A percentile compares a stretch with the other conserved stretches of the same genome.
Evolutionary conservation across 495 filamentous ascomycete genomes (phyloP).

Genomic region (Melanomma pulvis-pyrius): DNA sequence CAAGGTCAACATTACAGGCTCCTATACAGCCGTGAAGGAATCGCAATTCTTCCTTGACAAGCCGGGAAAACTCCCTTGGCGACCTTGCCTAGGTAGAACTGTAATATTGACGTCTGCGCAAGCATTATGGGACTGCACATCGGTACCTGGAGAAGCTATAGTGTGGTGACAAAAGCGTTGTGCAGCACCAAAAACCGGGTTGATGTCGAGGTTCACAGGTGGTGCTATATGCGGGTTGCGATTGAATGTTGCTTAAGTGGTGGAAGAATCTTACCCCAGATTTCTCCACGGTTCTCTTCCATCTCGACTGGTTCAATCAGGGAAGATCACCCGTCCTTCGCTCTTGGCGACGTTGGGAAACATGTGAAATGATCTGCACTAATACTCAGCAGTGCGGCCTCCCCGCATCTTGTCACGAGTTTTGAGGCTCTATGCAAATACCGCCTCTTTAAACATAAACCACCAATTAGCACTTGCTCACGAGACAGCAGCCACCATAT

Average conservation of each 20-base stretch:
- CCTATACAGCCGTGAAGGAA: neutral
- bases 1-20: neutral
- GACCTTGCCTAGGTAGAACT: neutral
- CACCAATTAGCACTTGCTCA: too few relatives aligned
- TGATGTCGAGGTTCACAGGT: neutral
- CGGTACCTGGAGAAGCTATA: neutral
- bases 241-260: neutral
- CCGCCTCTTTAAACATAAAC: too few relatives aligned
- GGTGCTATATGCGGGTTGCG: neutral
- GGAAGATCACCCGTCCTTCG: neutral
- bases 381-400: too few relatives aligned
- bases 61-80: constrained; percentile 1
- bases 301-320: neutral
- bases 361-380: neutral
- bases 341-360: neutral
- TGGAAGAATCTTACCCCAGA: constrained; percentile 3
- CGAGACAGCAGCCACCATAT: neutral
- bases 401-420: too few relatives aligned
- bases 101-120: neutral
- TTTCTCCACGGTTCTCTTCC: neutral
- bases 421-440: too few relatives aligned
- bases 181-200: neutral
- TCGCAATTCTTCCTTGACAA: neutral
- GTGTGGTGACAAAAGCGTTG: neutral
- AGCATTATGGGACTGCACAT: neutral